Base-by-base conservation (phyloP, 768 basidiomycete genomes). In the Macrolepiota albuminosa region DNA sequence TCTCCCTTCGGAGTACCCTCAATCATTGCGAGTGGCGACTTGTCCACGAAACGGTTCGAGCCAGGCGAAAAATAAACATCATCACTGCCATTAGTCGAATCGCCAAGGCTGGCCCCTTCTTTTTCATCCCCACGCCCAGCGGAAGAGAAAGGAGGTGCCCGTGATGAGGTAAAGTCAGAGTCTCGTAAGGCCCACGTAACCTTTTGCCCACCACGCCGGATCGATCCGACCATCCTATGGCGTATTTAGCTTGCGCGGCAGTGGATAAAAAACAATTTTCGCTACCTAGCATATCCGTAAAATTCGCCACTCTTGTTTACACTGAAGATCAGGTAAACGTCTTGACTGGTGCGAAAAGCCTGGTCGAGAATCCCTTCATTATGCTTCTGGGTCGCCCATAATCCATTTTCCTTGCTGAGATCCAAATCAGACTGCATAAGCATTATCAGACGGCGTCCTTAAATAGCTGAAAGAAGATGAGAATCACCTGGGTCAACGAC, bases 231-330 rank as follows among this genome's bases (percentile, higher is more conserved):
- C 92, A 94, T 93, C 68, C 91, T 91, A 47, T 24, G 56, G 46
- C 37, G 68, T 43, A 45, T 53, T 46, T 3, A 54, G 36, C 33
- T 26, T 31, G n/a, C 6, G 48, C 39, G 6, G 18, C n/a, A 31
- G 5, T 54, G 10, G 5, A 36, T 13, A 26, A 18, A 29, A 73
- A 21, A n/a, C 77, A 6, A 29, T 2, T 29, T n/a, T 29, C 13
- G 21, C 61, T 72, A 93, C 86, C 82, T 85, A 11, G 93, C 95
- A 69, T 92, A 95, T 24, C 95, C 95, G 67, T 89, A 97, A 69
- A 97, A 98, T 71, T 93, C 93, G 39, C 96, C 94, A 58, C 89
- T 90, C 70, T 89, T 93, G 74, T 98, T 98, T 18, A 91, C 96
- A 39, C 94, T 84, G 66, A 98, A 98, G 59, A 98, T 86, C 47